Evolutionary conservation across 139 green algal species (phyloP).

Genomic region (Asterochloris erici): DNA sequence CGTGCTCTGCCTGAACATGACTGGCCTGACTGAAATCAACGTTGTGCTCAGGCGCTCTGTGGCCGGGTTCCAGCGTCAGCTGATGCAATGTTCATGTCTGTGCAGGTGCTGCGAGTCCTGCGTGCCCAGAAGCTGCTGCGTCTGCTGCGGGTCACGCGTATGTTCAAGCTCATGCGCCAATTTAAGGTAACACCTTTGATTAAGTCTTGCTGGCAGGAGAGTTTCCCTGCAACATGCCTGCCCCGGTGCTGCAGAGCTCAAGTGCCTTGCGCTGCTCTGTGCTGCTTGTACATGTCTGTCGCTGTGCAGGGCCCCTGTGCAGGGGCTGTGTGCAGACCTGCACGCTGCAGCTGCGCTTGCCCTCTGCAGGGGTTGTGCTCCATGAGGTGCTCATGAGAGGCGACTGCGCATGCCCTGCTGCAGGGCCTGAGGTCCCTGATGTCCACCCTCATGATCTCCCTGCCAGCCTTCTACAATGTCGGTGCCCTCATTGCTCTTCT

Average conservation of each 20-base stretch:
- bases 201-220: background rate
- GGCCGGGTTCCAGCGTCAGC: background rate
- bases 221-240: background rate
- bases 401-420: background rate
- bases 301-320: background rate
- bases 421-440: conserved; percentile 62
- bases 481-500: conserved; percentile 66
- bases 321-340: background rate
- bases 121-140: conserved; percentile 59
- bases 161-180: conserved; percentile 57
- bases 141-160: conserved; percentile 54
- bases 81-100: background rate
- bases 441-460: conserved; percentile 64
- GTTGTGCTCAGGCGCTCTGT: background rate
- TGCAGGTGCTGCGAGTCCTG: conserved; percentile 21
- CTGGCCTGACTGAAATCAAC: too few species aligned
- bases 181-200: conserved; percentile 22
- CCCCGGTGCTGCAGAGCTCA: background rate
- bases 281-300: background rate
- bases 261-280: conserved; percentile 4
- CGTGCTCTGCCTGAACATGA: too few species aligned
- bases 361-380: too few species aligned
- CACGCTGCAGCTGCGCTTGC: too few species aligned
- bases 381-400: too few species aligned
- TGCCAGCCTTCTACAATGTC: conserved; percentile 77